These are phyloP conservation scores for Trichophyton equinum DNA, from an alignment of 2,329 filamentous ascomycete species.

Conservation along the genomic window DNA sequence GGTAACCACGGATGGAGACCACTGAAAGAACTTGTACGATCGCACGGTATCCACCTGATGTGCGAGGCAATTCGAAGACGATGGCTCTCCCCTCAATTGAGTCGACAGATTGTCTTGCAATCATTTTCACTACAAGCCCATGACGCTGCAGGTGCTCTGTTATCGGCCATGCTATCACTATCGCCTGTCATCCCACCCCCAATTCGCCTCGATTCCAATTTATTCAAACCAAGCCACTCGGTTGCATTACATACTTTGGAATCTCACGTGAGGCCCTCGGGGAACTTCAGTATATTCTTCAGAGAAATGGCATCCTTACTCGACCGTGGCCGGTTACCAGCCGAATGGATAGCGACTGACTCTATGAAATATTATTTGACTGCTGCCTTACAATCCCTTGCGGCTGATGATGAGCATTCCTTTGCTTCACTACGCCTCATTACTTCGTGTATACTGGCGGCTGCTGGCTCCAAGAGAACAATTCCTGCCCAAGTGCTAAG, in stretches of 20 bases:
- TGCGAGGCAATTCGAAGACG: conserved; percentile 25
- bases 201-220: conserved; percentile 13
- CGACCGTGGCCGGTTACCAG: conserved; percentile 21
- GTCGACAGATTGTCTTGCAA: conserved; percentile 23
- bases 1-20: conserved; percentile 27
- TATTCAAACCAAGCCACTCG: conserved; percentile 21
- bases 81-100: conserved; percentile 25
- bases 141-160: conserved; percentile 27
- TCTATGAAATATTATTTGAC: conserved; percentile 27
- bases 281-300: conserved; percentile 21
- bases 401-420: conserved; percentile 23
- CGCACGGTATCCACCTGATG: conserved; percentile 29
- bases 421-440: conserved; percentile 16
- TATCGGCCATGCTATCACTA: conserved; percentile 21
- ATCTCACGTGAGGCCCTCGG: conserved; percentile 17
- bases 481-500: not conserved
- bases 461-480: not conserved
- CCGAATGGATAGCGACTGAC: conserved; percentile 32
- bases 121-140: conserved; percentile 21
- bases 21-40: conserved; percentile 29
- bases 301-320: conserved; percentile 26
- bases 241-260: conserved; percentile 23
- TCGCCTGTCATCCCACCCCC: conserved; percentile 16
- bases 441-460: conserved; percentile 4
- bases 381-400: conserved; percentile 26